Evolutionary conservation across 2,329 filamentous ascomycete genomes (phyloP), one percentile per base, ranked within the genome.

Genomic region (Pseudogymnoascus sp.): DNA sequence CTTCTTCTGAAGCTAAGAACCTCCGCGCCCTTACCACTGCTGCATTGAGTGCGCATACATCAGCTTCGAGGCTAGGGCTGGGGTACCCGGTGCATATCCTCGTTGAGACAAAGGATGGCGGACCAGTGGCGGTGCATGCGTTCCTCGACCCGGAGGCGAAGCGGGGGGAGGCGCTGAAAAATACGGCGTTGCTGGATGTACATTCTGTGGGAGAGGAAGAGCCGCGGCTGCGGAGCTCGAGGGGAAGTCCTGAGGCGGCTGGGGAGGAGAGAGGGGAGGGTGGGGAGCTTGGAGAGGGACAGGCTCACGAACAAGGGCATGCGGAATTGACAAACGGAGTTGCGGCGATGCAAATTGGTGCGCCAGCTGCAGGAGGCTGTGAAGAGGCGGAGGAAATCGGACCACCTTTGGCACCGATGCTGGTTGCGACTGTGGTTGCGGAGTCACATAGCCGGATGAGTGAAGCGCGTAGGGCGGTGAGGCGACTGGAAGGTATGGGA

Each of bases 51-150:
- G 80, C 81, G 11, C 80, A 82, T 69, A 80, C 82, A 54, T 76
- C 82, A 60, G 80, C 81, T 4, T 74, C 75, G 36, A 80, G 83
- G 60, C 77, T 86, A 5, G 79, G 78, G 57, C 77, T 84, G 47
- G 84, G 84, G 67, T 69, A 71, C 5, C 81, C 83, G 2, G 77
- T 82, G 69, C 81, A 83, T 71, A 78, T 86, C 66, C 81, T 86
- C 73, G 79, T 86, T 70, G 83, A 86, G 71, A 82, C 83, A 70
- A 75, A 74, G 0, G 69, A 67, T 59, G 65, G 68, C 3, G 77
- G 76, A 0, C 73, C 76, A 5, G 63, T 77, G 4, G 62, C 77
- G 4, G 66, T 77, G 3, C 73, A 80, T 66, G 80, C 78, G 23
- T 83, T 78, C 69, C 71, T 83, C 65, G 77, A 79, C 64, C 76